A percentile compares a stretch with the other conserved stretches of the same genome.
Evolutionary conservation across 495 filamentous ascomycete genomes (phyloP).

Genomic region (Hapsidospora chrysogenum): DNA sequence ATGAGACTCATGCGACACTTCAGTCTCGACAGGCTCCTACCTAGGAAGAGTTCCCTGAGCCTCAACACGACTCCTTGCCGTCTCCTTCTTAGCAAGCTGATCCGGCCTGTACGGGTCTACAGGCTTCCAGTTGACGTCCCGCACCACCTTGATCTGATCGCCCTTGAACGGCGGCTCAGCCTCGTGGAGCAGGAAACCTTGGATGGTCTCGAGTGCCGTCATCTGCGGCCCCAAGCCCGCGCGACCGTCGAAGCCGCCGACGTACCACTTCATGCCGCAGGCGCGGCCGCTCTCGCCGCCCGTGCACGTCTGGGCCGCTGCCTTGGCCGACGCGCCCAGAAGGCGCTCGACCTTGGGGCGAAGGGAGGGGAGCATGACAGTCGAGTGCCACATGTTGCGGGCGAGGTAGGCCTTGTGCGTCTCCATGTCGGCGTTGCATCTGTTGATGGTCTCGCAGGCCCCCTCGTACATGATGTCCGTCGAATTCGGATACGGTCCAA

Average conservation of each 20-base stretch:
- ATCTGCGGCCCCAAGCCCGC: slow-evolving; percentile 54
- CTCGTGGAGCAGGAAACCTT: slow-evolving; percentile 31
- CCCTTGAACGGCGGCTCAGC: slow-evolving; percentile 20
- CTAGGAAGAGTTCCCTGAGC: too few species aligned
- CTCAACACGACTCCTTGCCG: too few species aligned
- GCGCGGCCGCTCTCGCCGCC: slow-evolving; percentile 36
- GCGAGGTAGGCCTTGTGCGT: slow-evolving; percentile 69
- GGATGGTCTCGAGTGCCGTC: slow-evolving; percentile 50
- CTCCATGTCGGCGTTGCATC: slow-evolving; percentile 56
- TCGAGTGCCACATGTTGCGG: slow-evolving; percentile 53
- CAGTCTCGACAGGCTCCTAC: too few species aligned
- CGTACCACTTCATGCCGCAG: slow-evolving; percentile 60
- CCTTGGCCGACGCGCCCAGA: slow-evolving; percentile 41
- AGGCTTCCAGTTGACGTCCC: slow-evolving; percentile 7
- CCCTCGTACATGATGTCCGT: slow-evolving; percentile 48
- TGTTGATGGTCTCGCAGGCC: slow-evolving; percentile 47
- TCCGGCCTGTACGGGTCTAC: not conserved
- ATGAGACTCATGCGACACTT: too few species aligned
- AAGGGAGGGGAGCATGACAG: slow-evolving; percentile 43
- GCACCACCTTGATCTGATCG: slow-evolving; percentile 23
- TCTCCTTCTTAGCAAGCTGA: too few species aligned
- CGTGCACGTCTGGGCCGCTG: slow-evolving; percentile 47
- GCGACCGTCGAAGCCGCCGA: slow-evolving; percentile 39
- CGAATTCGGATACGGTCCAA: slow-evolving; percentile 30
- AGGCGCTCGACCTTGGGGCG: slow-evolving; percentile 26